Conservation (phyloP, 2,329 filamentous ascomycete species). For the Fusarium sp. region DNA sequence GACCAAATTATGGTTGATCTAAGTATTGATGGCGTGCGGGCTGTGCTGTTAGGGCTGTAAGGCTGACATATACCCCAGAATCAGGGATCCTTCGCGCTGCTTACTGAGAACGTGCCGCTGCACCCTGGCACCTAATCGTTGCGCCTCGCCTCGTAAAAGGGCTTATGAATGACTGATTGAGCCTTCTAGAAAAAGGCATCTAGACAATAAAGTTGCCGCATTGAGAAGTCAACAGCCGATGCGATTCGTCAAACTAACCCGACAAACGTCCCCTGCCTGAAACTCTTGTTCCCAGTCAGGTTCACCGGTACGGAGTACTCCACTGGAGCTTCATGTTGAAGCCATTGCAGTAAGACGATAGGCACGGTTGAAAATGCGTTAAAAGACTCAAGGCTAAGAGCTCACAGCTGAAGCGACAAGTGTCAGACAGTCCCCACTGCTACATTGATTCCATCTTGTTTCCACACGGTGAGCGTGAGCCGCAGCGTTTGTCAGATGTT, state of each 20-base stretch:
- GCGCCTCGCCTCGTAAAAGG: background rate
- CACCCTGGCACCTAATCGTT: constrained; percentile 8
- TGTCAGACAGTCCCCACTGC: constrained; percentile 32
- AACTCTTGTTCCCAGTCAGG: background rate
- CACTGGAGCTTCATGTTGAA: background rate
- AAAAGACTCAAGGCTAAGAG: background rate
- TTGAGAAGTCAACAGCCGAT: background rate
- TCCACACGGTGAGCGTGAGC: background rate
- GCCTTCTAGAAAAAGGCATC: constrained; percentile 23
- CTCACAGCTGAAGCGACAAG: constrained; percentile 1
- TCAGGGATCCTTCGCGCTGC: constrained; percentile 36
- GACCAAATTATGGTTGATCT: constrained; percentile 26
- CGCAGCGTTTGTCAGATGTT: constrained; percentile 17
- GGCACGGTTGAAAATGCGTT: background rate
- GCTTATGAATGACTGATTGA: constrained; percentile 9
- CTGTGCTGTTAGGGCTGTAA: constrained; percentile 45
- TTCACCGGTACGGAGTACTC: background rate
- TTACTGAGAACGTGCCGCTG: constrained; percentile 27
- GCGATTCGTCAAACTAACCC: background rate
- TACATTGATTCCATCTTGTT: constrained; percentile 24
- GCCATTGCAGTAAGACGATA: background rate
- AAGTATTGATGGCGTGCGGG: constrained; percentile 13
- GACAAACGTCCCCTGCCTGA: background rate
- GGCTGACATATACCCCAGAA: constrained; percentile 45
- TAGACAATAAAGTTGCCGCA: background rate